Base-by-base conservation (phyloP, 805 yeast genomes). In the Debaryomyces hansenii region DNA sequence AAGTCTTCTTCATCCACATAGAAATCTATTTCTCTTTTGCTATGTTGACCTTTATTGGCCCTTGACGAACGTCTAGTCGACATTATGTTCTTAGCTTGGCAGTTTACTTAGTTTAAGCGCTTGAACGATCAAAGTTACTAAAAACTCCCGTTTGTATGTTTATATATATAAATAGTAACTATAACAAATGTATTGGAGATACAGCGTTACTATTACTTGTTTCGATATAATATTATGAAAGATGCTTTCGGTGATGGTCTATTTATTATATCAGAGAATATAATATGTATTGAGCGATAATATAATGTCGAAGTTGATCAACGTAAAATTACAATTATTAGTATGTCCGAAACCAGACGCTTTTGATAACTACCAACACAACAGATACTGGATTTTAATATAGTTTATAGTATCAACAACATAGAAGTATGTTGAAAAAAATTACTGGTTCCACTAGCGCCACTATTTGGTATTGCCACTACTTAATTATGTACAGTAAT, bases 21-120 rank as follows among this genome's bases (percentile, higher is more conserved):
- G 16, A 28, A 63, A 36, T 54, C 62, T 14, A 54, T 45, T 29
- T 54, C 56, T 20, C 73, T 55, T 45, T 62, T 60, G 32, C 70
- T 50, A 45, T 71, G 76, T 46, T 62, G 60, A 40, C 77, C 77
- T 52, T 71, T 72, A 50, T 67, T 72, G 48, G 68, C 41, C 37
- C 77, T 57, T 1, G 66, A 48, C 0, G 74, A 68, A 21, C 74
- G 66, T 53, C 77, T 62, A 28, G 49, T 36, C 5, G 37, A 28
- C 28, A 45, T 37, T 48, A 46, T 46, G 35, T 9, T 24, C 10
- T 24, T 7, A 24, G 4, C 27, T 24, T 24, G 27, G 10, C 27
- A 24, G 27, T 5, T 16, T 14, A 18, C 24, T 20, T 32, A 7
- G 34, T 31, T 40, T 20, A 24, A 24, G 20, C 20, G 44, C 33